Evolutionary conservation across 2,329 filamentous ascomycete species (phyloP), one percentile per base, ranked within the genome.

Genomic region (Hymenoscyphus repandus): DNA sequence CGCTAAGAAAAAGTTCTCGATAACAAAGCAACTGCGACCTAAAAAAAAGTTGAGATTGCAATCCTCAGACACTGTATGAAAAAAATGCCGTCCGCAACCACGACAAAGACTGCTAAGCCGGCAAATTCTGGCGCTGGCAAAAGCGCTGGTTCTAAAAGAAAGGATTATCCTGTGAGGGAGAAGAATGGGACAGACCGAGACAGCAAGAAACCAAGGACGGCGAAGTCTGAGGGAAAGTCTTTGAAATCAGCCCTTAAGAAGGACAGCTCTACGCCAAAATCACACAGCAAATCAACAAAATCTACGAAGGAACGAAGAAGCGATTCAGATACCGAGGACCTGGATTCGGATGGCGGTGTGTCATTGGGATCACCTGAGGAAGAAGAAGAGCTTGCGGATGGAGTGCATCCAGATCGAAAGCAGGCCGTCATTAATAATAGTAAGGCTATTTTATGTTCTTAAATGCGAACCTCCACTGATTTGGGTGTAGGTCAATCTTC

Each of bases 91-190:
- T 58, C 63, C 47, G 60, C 60, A 46, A 63, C 63, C 17, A 55
- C 74, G 32, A 72, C 72, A 11, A 79, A 76, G 63, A 64, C 65
- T 51, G 68, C 71, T 47, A 68, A 69, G 17, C 13, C 38, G 41
- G 66, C 68, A 33, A 76, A 76, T 45, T 74, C 69, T 53, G 85
- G 85, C 70, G 72, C 30, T 82, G 58, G 85, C 85, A 69, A 20
- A 17, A 20, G 38, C n/a, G 11, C 72, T 73, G 32, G 68, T 71
- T 22, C 65, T 9, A 49, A 42, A 22, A 47, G 38, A 30, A 49
- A 49, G 18, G 38, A 49, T 3, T 37, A 30, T 1, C 39, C 72
- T 6, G 63, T 61, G 33, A 80, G 77, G 64, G 68, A 71, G 40
- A 39, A 34, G 20, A n/a, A 34, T 11, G 71, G 65, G 45, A 58